Percentiles rank a stretch among this genome's conserved stretches.
These are phyloP conservation scores for Colletotrichum sp. DNA, from an alignment of 2,329 filamentous ascomycete genomes.

Conservation along the genomic window DNA sequence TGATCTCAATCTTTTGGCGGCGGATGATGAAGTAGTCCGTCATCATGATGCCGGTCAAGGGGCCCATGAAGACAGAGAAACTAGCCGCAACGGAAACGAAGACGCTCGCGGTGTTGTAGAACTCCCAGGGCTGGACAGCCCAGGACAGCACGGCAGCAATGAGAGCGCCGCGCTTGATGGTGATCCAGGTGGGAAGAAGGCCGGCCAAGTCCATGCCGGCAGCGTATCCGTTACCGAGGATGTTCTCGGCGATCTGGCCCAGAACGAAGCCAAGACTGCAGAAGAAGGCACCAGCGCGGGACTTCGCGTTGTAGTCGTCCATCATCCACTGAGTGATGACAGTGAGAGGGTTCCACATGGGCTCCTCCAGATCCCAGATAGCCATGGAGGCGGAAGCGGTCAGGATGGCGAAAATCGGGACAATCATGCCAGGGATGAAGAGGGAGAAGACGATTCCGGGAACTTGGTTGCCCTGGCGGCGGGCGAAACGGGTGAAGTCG, in stretches of 20 bases:
- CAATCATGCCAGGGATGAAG: conserved; percentile 31
- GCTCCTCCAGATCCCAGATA: conserved; percentile 27
- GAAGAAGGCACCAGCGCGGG: conserved; percentile 33
- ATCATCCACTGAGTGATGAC: conserved; percentile 31
- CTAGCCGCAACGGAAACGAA: conserved; percentile 31
- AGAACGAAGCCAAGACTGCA: conserved; percentile 29
- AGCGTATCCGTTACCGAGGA: conserved; percentile 31
- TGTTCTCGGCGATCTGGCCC: conserved; percentile 32
- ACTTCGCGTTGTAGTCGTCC: conserved; percentile 27
- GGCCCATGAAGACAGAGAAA: conserved; percentile 32
- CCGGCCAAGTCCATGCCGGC: conserved; percentile 33
- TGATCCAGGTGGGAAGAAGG: conserved; percentile 29
- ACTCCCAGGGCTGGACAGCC: conserved; percentile 33
- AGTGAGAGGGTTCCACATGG: conserved; percentile 29
- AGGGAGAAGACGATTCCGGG: conserved; percentile 29
- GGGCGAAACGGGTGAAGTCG: conserved; percentile 33
- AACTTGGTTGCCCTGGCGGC: conserved; percentile 24
- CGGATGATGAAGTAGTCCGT: conserved; percentile 35
- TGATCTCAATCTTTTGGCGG: conserved; percentile 38
- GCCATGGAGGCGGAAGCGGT: conserved; percentile 30
- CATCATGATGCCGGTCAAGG: conserved; percentile 33
- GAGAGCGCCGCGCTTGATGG: conserved; percentile 30
- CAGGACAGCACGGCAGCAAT: conserved; percentile 27
- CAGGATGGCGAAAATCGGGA: conserved; percentile 27
- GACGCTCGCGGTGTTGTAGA: conserved; percentile 30